Evolutionary conservation across 2,329 filamentous ascomycete genomes (phyloP).

Genomic region (Penicillium sp.): DNA sequence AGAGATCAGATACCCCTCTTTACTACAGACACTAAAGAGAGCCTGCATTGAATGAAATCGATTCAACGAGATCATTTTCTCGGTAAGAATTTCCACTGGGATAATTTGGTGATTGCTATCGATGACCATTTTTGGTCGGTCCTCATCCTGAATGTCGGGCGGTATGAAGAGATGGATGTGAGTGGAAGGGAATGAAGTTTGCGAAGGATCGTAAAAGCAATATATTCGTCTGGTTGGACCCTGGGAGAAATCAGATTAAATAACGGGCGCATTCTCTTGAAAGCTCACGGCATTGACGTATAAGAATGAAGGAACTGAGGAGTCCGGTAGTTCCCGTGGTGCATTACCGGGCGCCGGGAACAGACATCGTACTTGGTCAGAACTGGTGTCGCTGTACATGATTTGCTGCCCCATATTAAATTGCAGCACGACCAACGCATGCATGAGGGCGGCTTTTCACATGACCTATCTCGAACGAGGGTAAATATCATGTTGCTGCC

Average conservation of each 20-base stretch:
- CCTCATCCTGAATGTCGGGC: not conserved
- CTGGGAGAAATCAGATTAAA: not conserved
- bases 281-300: not conserved
- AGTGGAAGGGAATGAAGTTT: not conserved
- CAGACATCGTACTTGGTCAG: not conserved
- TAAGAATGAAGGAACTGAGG: not conserved
- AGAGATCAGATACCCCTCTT: too few species aligned
- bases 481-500: constrained; percentile 6
- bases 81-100: too few species aligned
- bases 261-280: not conserved
- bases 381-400: not conserved
- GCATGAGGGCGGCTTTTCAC: not conserved
- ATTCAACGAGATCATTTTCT: too few species aligned
- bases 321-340: constrained; percentile 1
- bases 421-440: constrained; percentile 4
- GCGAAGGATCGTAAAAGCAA: too few species aligned
- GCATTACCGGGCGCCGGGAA: not conserved
- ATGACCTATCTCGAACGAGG: constrained; percentile 1
- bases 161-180: too few species aligned
- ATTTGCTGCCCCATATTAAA: not conserved
- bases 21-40: too few species aligned
- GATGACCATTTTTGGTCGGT: too few species aligned
- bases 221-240: too few species aligned
- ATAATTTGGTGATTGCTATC: too few species aligned
- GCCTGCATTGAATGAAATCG: too few species aligned